Conservation (phyloP, 306 rosid species). For the Nissolia schottii region DNA sequence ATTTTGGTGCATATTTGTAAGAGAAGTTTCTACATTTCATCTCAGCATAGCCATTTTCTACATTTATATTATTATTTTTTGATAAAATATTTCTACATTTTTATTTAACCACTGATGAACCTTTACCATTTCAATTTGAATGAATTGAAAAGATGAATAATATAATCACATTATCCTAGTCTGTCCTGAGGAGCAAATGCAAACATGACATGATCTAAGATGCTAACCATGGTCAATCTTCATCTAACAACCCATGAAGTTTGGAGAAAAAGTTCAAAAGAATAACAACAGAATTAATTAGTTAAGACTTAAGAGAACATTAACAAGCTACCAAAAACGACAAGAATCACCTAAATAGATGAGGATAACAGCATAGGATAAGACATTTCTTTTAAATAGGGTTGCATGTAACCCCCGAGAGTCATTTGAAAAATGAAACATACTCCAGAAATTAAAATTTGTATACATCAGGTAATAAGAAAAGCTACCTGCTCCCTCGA, state of each 20-base stretch:
- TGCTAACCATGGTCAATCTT: constrained; percentile 1
- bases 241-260: background rate
- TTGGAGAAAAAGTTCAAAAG: constrained; percentile 6
- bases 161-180: background rate
- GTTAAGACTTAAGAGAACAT: constrained; percentile 3
- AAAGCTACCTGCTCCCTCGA: constrained; percentile 90
- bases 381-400: background rate
- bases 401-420: background rate
- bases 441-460: background rate
- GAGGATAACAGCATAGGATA: background rate
- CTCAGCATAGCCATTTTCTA: background rate
- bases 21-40: background rate
- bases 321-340: background rate
- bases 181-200: background rate
- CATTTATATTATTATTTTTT: background rate
- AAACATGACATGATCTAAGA: background rate
- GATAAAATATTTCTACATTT: background rate
- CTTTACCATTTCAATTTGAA: background rate
- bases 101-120: background rate
- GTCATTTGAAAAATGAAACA: constrained; percentile 6
- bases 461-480: constrained; percentile 5
- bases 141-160: background rate
- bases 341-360: background rate
- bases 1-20: constrained; percentile 3
- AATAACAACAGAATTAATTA: background rate